phyloP scores from a whole-genome alignment of 148 eudicot genomes.

The Rhododendron molle region DNA sequence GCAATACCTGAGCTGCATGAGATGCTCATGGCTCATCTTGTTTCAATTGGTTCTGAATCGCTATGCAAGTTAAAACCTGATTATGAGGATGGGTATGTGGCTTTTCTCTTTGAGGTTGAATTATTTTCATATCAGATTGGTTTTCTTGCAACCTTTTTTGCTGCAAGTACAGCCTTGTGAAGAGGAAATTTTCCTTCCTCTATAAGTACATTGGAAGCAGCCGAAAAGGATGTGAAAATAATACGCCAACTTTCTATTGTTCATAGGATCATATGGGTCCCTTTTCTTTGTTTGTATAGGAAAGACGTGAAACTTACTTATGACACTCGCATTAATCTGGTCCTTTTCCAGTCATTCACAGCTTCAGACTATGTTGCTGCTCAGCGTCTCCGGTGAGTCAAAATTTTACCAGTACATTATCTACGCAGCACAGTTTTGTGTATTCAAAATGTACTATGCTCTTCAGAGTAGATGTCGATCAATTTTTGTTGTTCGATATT shows the following conservation, averaged over 20 bases:
- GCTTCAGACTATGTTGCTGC: constrained; percentile 92
- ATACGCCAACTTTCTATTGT: background rate
- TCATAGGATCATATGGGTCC: background rate
- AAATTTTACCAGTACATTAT: background rate
- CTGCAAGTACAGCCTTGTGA: background rate
- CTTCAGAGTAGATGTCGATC: background rate
- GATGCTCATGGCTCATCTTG: constrained; percentile 85
- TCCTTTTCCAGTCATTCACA: constrained; percentile 71
- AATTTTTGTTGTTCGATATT: background rate
- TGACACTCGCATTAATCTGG: constrained; percentile 75
- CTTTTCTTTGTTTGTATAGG: constrained; percentile 34
- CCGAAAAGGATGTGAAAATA: background rate
- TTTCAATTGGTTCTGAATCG: constrained; percentile 91
- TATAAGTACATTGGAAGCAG: background rate
- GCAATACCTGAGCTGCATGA: constrained; percentile 78
- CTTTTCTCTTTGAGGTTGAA: background rate
- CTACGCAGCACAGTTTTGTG: background rate
- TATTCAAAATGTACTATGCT: background rate
- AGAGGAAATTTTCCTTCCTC: background rate
- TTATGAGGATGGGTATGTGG: constrained; percentile 73
- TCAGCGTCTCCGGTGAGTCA: constrained; percentile 67
- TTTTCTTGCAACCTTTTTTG: background rate
- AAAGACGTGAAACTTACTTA: constrained; percentile 52
- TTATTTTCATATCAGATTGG: background rate
- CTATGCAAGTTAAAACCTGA: constrained; percentile 53